Evolutionary conservation across 129 eudicot species (phyloP), one percentile per base, ranked within the genome.

Genomic region (Saposhnikovia divaricata): DNA sequence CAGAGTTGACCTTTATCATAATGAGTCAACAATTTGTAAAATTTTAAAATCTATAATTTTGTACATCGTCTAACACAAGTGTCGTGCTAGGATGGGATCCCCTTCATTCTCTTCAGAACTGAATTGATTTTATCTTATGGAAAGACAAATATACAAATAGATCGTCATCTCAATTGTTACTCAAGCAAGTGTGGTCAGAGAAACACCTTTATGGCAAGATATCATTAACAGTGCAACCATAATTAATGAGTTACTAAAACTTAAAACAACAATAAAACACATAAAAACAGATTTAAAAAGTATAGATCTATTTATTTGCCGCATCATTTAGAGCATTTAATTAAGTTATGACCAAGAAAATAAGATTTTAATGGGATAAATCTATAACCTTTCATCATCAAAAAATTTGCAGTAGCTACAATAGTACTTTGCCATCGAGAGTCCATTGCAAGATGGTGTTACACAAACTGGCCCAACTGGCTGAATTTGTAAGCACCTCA

Each of bases 371-470:
- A 45, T 4, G 18, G 44, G 48, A 68, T 46, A 57, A 38, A 40
- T 75, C 37, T 34, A 79, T 78, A 65, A 92, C 98, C 97, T 87
- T 87, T 96, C 99, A 81, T 96, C 98, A 63, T 96, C 99, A 83
- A 96, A 96, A 80, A 96, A 92, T 66, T 92, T 96, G 89, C 99
- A 96, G 78, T 90, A 92, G 84, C 87, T 89, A 83, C 99, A 96
- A 68, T 92, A 92, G 85, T 96, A 92, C 76, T 96, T 92, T 34
- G 99, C 96, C 99, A 96, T 96, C 34, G 81, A 68, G 70, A 92
- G 89, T 70, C 95, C 97, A 78, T 90, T 88, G 87, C 99, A 96
- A 81, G 99, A 96, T 46, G 97, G 95, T 11, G 98, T 92, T 45
- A 86, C 83, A 85, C 99, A 96, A 63, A 68, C 72, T 37, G 98